Base-by-base conservation (phyloP, 208 protist genomes). In the Trypanosoma melophagium region DNA sequence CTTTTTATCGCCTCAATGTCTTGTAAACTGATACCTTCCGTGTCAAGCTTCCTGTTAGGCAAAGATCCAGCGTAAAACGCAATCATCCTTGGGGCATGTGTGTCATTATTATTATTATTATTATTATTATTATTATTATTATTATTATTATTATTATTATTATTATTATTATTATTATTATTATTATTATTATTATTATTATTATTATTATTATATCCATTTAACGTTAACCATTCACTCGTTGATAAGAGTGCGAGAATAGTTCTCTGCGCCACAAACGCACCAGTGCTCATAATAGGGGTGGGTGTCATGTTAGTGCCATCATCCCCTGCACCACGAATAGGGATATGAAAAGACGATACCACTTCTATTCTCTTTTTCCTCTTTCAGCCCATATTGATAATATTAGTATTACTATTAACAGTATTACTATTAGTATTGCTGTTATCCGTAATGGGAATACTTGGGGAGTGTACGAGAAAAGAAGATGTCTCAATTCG, bases 231-330 rank as follows among this genome's bases (percentile, higher is more conserved):
- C 47, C 47, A 58, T 35, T 53, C 50, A 31, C 50, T 56, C 13
- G 51, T 67, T 5, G 61, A 49, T 10, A 67, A 35, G 16, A 69
- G 75, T 0, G 70, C 78, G 7, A 83, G 69, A 42, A 87, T 54
- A 0, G 81, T 79, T 67, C 71, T 52, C 28, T 74, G 74, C 21
- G 74, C 73, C 54, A 87, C 78, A 51, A 87, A 83, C 10, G 80
- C 67, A 0, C 77, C 81, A 45, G 61, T 28, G 38, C 50, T 25
- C 17, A 51, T 58, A 44, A 67, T 51, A 44, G 61, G 61, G 5
- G 61, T 58, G 31, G 7, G 5, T n/a, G 49, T 42, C 14, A 14
- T 13, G 61, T 9, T 41, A 25, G 17, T 17, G 14, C 12, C 25
- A 21, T 52, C 47, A 35, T 65, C 60, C 8, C 22, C 10, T 25